Evolutionary conservation across 177 flowering plant genomes (phyloP), one percentile per base, ranked within the genome.

Genomic region (Vitis hybrid): DNA sequence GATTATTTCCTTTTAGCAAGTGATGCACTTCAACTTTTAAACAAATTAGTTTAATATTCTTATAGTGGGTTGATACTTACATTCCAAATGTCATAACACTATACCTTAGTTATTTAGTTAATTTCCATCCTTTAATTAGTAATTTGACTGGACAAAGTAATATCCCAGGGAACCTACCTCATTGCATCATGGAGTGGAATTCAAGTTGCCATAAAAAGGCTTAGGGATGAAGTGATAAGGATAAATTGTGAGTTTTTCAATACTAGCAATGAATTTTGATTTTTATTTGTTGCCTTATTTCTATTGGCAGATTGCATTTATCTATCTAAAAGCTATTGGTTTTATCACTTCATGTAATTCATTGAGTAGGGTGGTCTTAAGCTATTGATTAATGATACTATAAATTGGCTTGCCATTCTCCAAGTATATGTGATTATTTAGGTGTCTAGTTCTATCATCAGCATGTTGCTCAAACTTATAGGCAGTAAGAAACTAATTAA

Each of bases 151-250:
- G 30, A 17, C 60, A 35, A 59, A 51, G 21, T 20, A 62, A 53
- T 72, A 64, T 75, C n/a, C 7, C 77, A 96, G 97, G 99, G 99
- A 72, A 96, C 99, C 59, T 96, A 79, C 61, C 74, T 80, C 18
- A 84, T 79, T 50, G 97, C 97, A 58, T 82, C 78, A 6, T 96
- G 99, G 99, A 87, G 95, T 71, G 99, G 99, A 46, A 93, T 79
- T 14, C 70, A 92, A 82, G 98, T 96, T 82, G 99, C 99, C n/a
- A 97, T 92, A 10, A 96, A 96, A 76, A 86, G 57, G 76, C 82
- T 96, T 69, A 88, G 82, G 53, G 98, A 90, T 50, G 94, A 90
- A 67, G 86, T 93, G 52, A 20, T 85, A 73, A 63, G 58, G 94
- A 93, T 74, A 93, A 91, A 91, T 90, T 96, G 99, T 96, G 80